Conservation (phyloP, 2,329 filamentous ascomycete species). For the Talaromyces marneffei region DNA sequence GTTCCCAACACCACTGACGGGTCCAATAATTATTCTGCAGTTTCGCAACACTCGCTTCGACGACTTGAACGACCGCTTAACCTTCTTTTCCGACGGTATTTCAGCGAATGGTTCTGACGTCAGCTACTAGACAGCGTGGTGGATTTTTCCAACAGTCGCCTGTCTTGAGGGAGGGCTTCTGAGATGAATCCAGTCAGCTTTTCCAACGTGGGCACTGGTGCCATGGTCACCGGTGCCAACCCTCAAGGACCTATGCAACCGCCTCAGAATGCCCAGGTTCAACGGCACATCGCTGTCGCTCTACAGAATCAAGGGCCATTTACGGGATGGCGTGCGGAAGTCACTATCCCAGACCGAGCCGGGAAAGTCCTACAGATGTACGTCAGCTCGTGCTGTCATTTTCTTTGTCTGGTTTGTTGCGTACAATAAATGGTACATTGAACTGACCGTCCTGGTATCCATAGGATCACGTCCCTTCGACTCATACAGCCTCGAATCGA, state of each 20-base stretch:
- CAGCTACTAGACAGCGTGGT: conserved; percentile 25
- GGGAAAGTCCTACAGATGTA: conserved; percentile 42
- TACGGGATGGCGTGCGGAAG: conserved; percentile 41
- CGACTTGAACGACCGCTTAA: conserved; percentile 3
- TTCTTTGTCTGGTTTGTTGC: neutral
- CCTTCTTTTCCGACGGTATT: neutral
- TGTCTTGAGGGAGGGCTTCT: conserved; percentile 31
- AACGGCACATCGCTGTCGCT: conserved; percentile 35
- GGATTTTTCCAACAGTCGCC: conserved; percentile 31
- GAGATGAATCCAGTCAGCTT: conserved; percentile 41
- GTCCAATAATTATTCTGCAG: neutral
- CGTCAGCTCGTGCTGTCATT: conserved; percentile 17
- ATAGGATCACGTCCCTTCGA: conserved; percentile 42
- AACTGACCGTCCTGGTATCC: neutral
- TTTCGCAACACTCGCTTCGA: conserved; percentile 12
- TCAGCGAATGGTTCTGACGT: conserved; percentile 33
- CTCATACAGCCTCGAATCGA: conserved; percentile 41
- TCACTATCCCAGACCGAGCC: conserved; percentile 36
- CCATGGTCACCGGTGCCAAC: conserved; percentile 29
- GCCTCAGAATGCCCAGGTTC: conserved; percentile 33
- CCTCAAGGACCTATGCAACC: conserved; percentile 30
- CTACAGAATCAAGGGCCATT: conserved; percentile 40
- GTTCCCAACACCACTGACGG: neutral
- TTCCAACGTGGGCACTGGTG: conserved; percentile 30
- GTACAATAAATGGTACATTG: neutral